Conservation (phyloP, 345 rosid species). For the Laguncularia racemosa region DNA sequence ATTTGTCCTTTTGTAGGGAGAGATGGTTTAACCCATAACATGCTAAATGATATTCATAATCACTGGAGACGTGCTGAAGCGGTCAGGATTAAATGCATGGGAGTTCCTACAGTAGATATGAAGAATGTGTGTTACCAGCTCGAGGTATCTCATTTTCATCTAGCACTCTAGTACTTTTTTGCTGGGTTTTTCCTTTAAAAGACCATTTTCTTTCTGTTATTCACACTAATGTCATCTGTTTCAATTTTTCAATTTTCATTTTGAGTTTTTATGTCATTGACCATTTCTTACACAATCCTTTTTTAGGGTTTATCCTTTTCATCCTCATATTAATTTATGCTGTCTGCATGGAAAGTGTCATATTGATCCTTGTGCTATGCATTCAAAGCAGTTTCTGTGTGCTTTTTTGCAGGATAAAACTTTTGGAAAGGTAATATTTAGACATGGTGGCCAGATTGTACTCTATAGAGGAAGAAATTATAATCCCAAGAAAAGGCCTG, state of each 20-base stretch:
- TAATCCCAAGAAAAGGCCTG: constrained; percentile 64
- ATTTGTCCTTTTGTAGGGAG: constrained; percentile 42
- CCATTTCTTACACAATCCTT: not conserved
- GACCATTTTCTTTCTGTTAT: not conserved
- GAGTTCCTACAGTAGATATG: constrained; percentile 89
- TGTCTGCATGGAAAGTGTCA: no score
- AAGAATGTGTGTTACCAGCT: constrained; percentile 75
- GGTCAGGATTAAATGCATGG: constrained; percentile 79
- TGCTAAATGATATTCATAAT: constrained; percentile 83
- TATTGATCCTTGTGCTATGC: no score
- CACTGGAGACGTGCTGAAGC: constrained; percentile 78
- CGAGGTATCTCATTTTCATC: constrained; percentile 42
- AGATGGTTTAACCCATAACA: constrained; percentile 95
- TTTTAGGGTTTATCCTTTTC: not conserved
- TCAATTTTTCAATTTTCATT: not conserved
- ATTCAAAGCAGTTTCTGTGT: constrained; percentile 4
- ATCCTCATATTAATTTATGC: not conserved
- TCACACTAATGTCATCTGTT: not conserved
- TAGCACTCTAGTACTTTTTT: not conserved
- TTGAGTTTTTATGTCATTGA: not conserved
- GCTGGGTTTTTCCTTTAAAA: not conserved
- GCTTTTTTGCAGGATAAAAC: constrained; percentile 44
- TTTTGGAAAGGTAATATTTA: constrained; percentile 63
- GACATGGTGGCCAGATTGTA: constrained; percentile 68
- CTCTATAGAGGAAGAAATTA: constrained; percentile 85